Evolutionary conservation across 164 flowering plant genomes (phyloP).

Genomic region (Piper longum): DNA sequence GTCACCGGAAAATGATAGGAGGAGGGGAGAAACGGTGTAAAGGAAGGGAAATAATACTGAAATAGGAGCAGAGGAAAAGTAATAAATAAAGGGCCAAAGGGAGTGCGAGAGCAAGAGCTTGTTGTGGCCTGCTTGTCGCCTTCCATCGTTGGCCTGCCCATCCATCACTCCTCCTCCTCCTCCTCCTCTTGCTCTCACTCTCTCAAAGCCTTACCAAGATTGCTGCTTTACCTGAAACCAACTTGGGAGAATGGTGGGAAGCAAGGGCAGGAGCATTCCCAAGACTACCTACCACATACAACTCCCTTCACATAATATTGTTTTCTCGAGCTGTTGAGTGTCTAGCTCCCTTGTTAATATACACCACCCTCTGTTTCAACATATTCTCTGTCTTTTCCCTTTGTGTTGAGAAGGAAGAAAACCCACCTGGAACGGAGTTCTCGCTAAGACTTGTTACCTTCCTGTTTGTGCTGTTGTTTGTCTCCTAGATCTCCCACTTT

Average conservation of each 20-base stretch:
- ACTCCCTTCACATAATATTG: background rate
- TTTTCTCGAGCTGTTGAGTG: background rate
- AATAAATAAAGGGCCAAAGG: slow-evolving; percentile 3
- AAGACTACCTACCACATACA: slow-evolving; percentile 3
- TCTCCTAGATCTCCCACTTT: background rate
- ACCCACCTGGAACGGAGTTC: background rate
- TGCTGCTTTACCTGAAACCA: background rate
- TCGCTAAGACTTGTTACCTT: background rate
- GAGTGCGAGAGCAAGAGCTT: background rate
- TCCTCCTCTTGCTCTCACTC: background rate
- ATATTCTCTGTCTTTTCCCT: background rate
- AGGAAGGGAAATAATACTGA: background rate
- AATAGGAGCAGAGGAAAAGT: background rate
- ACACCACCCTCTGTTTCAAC: background rate
- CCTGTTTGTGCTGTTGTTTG: background rate
- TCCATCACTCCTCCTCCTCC: background rate
- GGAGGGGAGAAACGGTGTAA: background rate
- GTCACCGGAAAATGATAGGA: background rate
- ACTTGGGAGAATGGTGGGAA: background rate
- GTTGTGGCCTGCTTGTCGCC: background rate
- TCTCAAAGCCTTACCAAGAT: background rate
- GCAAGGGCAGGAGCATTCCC: slow-evolving; percentile 1
- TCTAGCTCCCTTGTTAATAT: background rate
- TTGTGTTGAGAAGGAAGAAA: background rate
- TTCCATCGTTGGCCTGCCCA: background rate